These are phyloP conservation scores for Lepidium africanum DNA, from an alignment of 345 rosid genomes.

Conservation along the genomic window DNA sequence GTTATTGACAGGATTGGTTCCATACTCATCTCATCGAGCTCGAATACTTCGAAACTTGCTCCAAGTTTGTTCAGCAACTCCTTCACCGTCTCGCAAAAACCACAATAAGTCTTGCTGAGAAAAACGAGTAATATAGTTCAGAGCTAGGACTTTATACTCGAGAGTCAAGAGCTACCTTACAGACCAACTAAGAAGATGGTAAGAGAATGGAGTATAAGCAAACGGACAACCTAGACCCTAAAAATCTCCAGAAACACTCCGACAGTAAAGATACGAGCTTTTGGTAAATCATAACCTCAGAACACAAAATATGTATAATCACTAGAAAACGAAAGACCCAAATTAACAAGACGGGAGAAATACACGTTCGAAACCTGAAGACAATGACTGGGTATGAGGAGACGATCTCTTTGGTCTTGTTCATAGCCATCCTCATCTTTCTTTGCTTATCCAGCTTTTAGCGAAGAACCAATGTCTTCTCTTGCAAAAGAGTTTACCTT, in stretches of 20 bases:
- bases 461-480: slow-evolving; percentile 37
- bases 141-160: too few relatives aligned
- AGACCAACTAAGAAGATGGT: too few relatives aligned
- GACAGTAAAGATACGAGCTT: not conserved
- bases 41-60: slow-evolving; percentile 17
- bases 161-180: too few relatives aligned
- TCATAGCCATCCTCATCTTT: slow-evolving; percentile 37
- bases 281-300: not conserved
- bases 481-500: too few relatives aligned
- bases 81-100: slow-evolving; percentile 37
- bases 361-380: slow-evolving; percentile 11
- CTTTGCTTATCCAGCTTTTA: slow-evolving; percentile 31
- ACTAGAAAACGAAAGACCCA: not conserved
- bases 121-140: not conserved
- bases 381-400: slow-evolving; percentile 54
- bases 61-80: slow-evolving; percentile 19
- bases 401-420: slow-evolving; percentile 52
- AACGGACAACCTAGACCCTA: too few relatives aligned
- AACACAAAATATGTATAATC: not conserved
- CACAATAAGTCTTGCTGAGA: slow-evolving; percentile 65
- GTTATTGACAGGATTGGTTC: not conserved
- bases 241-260: not conserved
- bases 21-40: slow-evolving; percentile 28
- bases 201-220: too few relatives aligned
- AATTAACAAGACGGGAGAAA: not conserved